phyloP scores from a whole-genome alignment of 176 grass and related monocot genomes.

The Luzula sylvatica region DNA sequence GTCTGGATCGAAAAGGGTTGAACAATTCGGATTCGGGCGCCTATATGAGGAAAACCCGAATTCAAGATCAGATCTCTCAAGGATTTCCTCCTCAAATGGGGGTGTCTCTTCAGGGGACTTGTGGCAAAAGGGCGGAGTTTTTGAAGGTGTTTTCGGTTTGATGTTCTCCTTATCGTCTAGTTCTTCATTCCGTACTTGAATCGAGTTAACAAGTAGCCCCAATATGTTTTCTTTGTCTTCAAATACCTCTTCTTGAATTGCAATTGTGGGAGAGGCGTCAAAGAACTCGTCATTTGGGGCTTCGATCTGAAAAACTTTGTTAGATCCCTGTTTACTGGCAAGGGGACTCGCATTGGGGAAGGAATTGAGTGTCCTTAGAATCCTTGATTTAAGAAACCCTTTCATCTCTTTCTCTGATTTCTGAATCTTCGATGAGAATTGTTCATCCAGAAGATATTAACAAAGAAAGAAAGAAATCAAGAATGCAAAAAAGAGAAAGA shows the following conservation, averaged over 20 bases:
- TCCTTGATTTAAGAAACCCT: constrained; percentile 42
- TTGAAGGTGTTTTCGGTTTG: constrained; percentile 23
- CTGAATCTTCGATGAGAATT: constrained; percentile 7
- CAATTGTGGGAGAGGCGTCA: constrained; percentile 6
- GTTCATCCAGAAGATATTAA: constrained; percentile 1
- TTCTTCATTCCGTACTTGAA: background rate
- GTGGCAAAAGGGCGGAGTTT: background rate
- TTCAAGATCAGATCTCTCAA: background rate
- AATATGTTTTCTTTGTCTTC: background rate
- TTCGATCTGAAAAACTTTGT: constrained; percentile 9
- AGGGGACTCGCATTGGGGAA: constrained; percentile 31
- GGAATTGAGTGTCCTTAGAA: constrained; percentile 46
- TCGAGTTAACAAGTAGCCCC: background rate
- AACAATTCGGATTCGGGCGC: constrained; percentile 48
- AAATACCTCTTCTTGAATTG: constrained; percentile 10
- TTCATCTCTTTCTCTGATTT: constrained; percentile 24
- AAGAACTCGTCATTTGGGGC: constrained; percentile 16
- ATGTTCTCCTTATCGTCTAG: constrained; percentile 49
- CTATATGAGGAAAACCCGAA: constrained; percentile 15
- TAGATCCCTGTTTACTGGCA: background rate
- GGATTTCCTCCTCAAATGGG: background rate
- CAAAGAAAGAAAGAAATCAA: constrained; percentile 3
- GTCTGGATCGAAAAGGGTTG: constrained; percentile 78
- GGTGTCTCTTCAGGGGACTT: constrained; percentile 27
- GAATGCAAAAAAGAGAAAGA: background rate